These are phyloP conservation scores for Colletotrichum tropicicola DNA, from an alignment of 2,329 filamentous ascomycete genomes.

Conservation along the genomic window DNA sequence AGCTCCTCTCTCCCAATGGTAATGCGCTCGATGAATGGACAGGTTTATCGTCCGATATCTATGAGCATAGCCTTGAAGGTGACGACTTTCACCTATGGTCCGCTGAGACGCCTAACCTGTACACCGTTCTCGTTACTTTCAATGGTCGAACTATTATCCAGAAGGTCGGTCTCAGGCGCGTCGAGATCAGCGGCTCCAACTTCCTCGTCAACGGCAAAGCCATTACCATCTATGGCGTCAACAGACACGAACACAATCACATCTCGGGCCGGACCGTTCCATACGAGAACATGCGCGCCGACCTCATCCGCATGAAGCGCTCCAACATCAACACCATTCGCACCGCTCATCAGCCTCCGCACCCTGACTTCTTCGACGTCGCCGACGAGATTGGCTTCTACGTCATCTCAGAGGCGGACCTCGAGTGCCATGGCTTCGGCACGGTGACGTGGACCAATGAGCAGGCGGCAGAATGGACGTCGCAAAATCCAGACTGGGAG, in stretches of 20 bases:
- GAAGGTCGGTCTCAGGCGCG: slow-evolving; percentile 69
- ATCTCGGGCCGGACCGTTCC: slow-evolving; percentile 69
- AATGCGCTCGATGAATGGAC: slow-evolving; percentile 31
- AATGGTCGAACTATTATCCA: slow-evolving; percentile 55
- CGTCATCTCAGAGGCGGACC: slow-evolving; percentile 66
- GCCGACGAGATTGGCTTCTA: slow-evolving; percentile 71
- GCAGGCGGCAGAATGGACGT: slow-evolving; percentile 54
- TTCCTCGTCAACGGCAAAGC: slow-evolving; percentile 73
- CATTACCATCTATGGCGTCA: slow-evolving; percentile 74
- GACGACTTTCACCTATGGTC: slow-evolving; percentile 70
- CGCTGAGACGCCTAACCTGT: slow-evolving; percentile 72
- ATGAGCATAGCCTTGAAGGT: slow-evolving; percentile 51
- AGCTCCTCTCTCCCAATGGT: not conserved
- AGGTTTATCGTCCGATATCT: not conserved
- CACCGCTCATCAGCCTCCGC: slow-evolving; percentile 72
- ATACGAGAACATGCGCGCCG: slow-evolving; percentile 64
- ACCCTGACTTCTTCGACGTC: slow-evolving; percentile 67
- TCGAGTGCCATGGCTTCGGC: slow-evolving; percentile 65
- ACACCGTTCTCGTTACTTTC: slow-evolving; percentile 54
- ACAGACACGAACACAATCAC: slow-evolving; percentile 76
- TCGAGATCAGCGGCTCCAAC: slow-evolving; percentile 68
- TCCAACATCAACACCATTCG: slow-evolving; percentile 77
- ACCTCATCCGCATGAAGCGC: slow-evolving; percentile 72
- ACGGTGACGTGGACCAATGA: slow-evolving; percentile 42
- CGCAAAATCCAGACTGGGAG: slow-evolving; percentile 68